Evolutionary conservation across 208 protist genomes (phyloP).

Genomic region (Trypanosomatidae sp.): DNA sequence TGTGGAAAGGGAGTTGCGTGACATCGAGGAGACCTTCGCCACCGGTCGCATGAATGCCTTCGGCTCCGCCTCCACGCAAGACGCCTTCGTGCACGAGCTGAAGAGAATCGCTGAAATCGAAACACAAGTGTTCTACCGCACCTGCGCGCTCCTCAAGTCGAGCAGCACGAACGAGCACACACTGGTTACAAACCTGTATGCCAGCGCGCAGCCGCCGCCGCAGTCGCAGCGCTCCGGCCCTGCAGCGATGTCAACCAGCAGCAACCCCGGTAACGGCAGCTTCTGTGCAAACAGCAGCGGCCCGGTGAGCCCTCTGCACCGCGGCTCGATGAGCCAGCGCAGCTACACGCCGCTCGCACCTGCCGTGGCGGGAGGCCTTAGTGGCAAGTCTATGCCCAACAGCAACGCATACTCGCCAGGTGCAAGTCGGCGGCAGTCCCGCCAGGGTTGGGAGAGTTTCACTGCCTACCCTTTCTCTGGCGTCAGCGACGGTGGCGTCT

Average conservation of each 20-base stretch:
- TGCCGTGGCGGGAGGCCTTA: conserved; percentile 3
- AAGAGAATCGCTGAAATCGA: conserved; percentile 81
- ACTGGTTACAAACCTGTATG: conserved; percentile 71
- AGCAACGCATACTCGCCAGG: background rate
- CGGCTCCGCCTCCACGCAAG: conserved; percentile 57
- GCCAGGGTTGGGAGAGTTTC: conserved; percentile 8
- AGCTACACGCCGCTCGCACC: background rate
- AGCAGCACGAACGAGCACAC: conserved; percentile 57
- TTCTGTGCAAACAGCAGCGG: conserved; percentile 31
- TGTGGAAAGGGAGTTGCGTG: conserved; percentile 76
- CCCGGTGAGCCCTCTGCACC: conserved; percentile 20
- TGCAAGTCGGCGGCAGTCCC: conserved; percentile 19
- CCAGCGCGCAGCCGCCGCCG: conserved; percentile 40
- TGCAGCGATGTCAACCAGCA: conserved; percentile 4
- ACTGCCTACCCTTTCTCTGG: background rate
- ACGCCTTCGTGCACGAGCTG: conserved; percentile 76
- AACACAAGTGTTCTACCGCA: conserved; percentile 84
- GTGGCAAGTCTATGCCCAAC: background rate
- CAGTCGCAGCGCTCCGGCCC: conserved; percentile 27
- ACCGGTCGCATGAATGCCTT: conserved; percentile 88
- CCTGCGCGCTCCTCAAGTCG: conserved; percentile 71
- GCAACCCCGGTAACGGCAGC: conserved; percentile 22
- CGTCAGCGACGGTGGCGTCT: conserved; percentile 9
- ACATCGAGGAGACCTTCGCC: conserved; percentile 84
- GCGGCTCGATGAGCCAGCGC: conserved; percentile 2